Conservation (phyloP, 169 alveolate species). For the Perkinsus olseni region DNA sequence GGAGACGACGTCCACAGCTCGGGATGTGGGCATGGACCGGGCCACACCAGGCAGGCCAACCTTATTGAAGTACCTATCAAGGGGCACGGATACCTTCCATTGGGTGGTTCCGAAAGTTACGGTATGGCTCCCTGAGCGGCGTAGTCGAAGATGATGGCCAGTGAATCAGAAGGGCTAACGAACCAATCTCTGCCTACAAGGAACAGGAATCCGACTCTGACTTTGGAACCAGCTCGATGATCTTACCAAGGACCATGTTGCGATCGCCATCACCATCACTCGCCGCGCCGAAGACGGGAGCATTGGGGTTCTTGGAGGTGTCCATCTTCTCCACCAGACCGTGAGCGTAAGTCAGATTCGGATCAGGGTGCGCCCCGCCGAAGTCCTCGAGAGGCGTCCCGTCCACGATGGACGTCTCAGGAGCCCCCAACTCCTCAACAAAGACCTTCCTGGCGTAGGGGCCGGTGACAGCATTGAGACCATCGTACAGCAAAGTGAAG, state of each 20-base stretch:
- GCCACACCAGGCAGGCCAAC: constrained; percentile 81
- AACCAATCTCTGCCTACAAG: constrained; percentile 70
- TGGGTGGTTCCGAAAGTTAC: not conserved
- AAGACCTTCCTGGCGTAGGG: constrained; percentile 78
- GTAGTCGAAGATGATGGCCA: constrained; percentile 83
- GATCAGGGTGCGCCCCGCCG: constrained; percentile 86
- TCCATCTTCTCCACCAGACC: constrained; percentile 70
- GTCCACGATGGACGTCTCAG: constrained; percentile 34
- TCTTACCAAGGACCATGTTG: constrained; percentile 78
- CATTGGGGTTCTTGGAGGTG: constrained; percentile 28
- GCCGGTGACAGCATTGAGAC: constrained; percentile 84
- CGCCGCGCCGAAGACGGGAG: constrained; percentile 91
- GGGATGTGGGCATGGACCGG: constrained; percentile 92
- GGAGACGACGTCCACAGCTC: constrained; percentile 84
- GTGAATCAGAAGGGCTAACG: constrained; percentile 89
- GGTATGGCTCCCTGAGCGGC: constrained; percentile 29
- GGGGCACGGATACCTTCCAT: not conserved
- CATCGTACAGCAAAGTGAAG: constrained; percentile 74
- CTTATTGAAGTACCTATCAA: constrained; percentile 12
- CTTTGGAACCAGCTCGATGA: not conserved
- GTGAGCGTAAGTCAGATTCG: constrained; percentile 84
- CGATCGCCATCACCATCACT: constrained; percentile 96
- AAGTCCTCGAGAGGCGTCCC: constrained; percentile 68
- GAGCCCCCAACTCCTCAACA: constrained; percentile 61
- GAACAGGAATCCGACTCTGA: not conserved